Conservation (phyloP, 2,329 filamentous ascomycete genomes). For the Trichoderma aggressivum region DNA sequence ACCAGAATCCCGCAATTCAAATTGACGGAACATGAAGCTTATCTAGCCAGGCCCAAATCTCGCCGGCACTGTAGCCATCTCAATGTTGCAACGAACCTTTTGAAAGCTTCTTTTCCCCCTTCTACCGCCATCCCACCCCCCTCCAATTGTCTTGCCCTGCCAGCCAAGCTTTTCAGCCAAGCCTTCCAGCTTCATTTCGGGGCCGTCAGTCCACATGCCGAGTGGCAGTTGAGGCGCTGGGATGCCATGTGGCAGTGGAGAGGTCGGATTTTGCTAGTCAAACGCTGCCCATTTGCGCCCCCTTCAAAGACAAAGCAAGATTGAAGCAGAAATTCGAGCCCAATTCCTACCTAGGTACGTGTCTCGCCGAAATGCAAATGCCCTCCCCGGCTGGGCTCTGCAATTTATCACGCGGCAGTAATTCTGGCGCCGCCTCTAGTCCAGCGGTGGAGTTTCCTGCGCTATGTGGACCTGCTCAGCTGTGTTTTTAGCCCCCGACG, state of each 20-base stretch:
- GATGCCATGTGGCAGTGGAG: slow-evolving; percentile 17
- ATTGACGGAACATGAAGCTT: background rate
- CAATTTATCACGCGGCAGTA: slow-evolving; percentile 3
- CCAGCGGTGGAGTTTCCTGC: background rate
- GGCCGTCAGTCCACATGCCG: background rate
- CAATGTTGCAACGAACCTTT: background rate
- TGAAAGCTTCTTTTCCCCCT: background rate
- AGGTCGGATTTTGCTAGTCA: background rate
- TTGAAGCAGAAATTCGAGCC: background rate
- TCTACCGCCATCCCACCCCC: background rate
- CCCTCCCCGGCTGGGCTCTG: background rate
- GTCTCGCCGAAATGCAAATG: background rate
- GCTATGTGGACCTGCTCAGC: slow-evolving; percentile 1
- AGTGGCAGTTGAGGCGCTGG: slow-evolving; percentile 9
- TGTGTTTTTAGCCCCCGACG: slow-evolving; percentile 11
- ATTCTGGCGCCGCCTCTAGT: slow-evolving; percentile 7
- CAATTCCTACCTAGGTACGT: background rate
- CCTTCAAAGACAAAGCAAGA: background rate
- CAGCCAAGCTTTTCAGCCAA: slow-evolving; percentile 11
- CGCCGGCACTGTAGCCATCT: background rate
- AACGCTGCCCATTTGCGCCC: background rate
- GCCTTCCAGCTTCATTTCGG: background rate
- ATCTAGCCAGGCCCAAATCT: background rate
- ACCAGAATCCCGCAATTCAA: background rate
- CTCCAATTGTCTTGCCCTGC: background rate